Evolutionary conservation across 2,329 filamentous ascomycete genomes (phyloP).

Genomic region (Orbilia blumenaviensis): DNA sequence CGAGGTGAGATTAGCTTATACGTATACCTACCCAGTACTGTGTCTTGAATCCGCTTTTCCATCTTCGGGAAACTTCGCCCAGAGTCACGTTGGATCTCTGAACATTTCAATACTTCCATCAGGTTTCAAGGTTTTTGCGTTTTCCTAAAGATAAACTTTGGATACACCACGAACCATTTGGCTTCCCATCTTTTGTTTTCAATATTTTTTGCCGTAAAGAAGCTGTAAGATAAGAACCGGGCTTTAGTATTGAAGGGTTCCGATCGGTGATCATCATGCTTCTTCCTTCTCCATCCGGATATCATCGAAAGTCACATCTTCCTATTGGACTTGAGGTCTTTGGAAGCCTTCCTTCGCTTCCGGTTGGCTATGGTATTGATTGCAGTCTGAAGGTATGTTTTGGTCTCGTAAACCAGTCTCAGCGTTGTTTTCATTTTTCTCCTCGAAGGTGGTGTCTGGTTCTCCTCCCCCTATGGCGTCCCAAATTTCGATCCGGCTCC

Average conservation of each 20-base stretch:
- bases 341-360: slow-evolving; percentile 10
- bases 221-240: no score
- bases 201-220: no score
- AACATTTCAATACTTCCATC: background rate
- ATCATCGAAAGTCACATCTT: background rate
- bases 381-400: background rate
- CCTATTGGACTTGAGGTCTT: slow-evolving; percentile 7
- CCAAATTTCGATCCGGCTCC: background rate
- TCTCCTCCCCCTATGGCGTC: background rate
- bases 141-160: background rate
- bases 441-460: background rate
- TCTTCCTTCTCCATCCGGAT: background rate
- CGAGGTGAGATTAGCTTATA: background rate
- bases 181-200: background rate
- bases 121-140: background rate
- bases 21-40: background rate
- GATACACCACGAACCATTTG: background rate
- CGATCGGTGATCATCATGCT: background rate
- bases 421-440: background rate
- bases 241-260: background rate
- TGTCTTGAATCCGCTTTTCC: slow-evolving; percentile 12
- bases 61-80: background rate
- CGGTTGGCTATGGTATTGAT: slow-evolving; percentile 26
- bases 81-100: background rate
- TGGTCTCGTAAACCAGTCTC: slow-evolving; percentile 13